phyloP scores from a whole-genome alignment of 495 filamentous ascomycete genomes.

The Penicillium paradoxum region DNA sequence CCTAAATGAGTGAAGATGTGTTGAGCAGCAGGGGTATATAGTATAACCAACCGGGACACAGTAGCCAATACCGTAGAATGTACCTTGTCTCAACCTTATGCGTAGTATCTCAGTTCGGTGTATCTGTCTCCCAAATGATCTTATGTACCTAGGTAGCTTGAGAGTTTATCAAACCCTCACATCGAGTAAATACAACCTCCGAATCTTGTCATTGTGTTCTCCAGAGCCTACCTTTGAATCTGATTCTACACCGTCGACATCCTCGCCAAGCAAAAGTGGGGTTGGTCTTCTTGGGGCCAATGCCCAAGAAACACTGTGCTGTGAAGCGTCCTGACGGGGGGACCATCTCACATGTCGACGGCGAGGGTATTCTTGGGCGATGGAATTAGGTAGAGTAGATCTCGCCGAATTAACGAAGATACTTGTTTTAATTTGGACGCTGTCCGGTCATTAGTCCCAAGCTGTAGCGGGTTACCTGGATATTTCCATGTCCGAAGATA shows the following conservation, averaged over 20 bases:
- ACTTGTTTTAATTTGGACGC: neutral
- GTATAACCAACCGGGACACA: neutral
- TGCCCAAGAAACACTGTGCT: neutral
- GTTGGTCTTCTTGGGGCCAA: neutral
- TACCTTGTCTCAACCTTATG: neutral
- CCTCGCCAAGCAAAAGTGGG: neutral
- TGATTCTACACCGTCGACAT: neutral
- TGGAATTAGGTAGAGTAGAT: neutral
- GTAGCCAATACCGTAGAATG: neutral
- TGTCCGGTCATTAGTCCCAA: neutral
- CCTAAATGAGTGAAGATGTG: neutral
- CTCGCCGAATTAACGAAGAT: neutral
- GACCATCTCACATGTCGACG: neutral
- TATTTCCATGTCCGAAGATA: too few species aligned
- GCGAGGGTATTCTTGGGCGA: neutral
- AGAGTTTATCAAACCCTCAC: neutral
- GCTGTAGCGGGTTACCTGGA: too few species aligned
- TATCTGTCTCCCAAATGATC: neutral
- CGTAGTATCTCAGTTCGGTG: neutral
- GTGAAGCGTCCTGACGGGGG: neutral
- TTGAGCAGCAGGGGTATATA: neutral
- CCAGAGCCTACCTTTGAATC: neutral
- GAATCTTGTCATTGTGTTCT: slow-evolving; percentile 15
- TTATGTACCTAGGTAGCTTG: neutral
- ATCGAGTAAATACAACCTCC: slow-evolving; percentile 14